Percentiles rank a stretch among this genome's conserved stretches.
phyloP scores from a whole-genome alignment of 495 filamentous ascomycete species.

The Geopyxis carbonaria region DNA sequence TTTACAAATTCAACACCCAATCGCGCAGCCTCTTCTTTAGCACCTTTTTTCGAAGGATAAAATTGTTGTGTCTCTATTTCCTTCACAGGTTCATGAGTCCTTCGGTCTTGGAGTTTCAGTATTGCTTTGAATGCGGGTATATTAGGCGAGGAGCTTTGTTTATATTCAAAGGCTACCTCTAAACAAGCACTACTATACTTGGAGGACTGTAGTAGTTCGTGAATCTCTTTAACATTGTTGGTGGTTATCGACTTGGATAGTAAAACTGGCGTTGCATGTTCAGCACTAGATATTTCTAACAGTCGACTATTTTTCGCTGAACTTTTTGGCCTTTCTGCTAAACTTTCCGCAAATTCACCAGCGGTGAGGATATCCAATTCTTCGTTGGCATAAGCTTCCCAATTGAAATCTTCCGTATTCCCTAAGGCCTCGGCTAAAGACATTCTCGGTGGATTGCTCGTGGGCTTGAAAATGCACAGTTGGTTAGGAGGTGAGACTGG shows the following conservation, averaged over 20 bases:
- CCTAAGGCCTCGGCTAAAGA: too few species aligned
- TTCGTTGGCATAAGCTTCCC: too few species aligned
- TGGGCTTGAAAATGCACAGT: too few species aligned
- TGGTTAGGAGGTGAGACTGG: too few species aligned
- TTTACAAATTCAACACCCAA: constrained; percentile 14
- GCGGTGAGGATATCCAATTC: too few species aligned
- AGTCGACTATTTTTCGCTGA: too few species aligned
- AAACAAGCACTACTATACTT: constrained; percentile 6
- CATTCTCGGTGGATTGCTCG: too few species aligned
- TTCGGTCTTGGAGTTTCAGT: constrained; percentile 5
- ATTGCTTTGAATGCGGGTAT: constrained; percentile 10
- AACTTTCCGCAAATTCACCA: too few species aligned
- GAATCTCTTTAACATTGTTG: constrained; percentile 21
- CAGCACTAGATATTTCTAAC: too few species aligned
- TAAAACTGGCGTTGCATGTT: constrained; percentile 11
- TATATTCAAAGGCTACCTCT: constrained; percentile 9
- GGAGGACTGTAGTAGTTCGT: constrained; percentile 20
- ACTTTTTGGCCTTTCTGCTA: too few species aligned
- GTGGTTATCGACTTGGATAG: constrained; percentile 23
- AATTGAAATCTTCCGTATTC: too few species aligned
- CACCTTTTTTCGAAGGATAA: constrained; percentile 18
- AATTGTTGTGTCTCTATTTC: constrained; percentile 8
- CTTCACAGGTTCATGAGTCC: constrained; percentile 4
- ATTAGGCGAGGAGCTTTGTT: constrained; percentile 8
- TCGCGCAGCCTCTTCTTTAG: constrained; percentile 18